Evolutionary conservation across 1,139 yeast species (phyloP).

Genomic region (Geotrichum cucujoidarum): DNA sequence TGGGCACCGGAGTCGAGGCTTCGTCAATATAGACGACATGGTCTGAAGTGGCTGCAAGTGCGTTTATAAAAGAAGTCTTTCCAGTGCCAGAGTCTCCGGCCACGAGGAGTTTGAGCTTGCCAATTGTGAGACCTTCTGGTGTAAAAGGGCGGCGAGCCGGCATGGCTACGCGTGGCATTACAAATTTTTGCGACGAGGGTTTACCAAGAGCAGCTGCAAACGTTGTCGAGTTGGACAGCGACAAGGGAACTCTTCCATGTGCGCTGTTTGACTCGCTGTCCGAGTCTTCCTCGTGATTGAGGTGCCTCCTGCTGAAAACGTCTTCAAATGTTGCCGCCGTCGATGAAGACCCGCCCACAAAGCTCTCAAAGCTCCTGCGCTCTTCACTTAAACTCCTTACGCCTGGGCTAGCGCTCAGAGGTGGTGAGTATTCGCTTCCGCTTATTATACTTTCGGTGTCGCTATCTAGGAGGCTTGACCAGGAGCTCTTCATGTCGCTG

Average conservation of each 20-base stretch:
- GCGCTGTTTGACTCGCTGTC: not conserved
- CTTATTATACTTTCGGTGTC: constrained; percentile 4
- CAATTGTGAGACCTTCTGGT: constrained; percentile 12
- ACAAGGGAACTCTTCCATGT: not conserved
- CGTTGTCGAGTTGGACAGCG: constrained; percentile 4
- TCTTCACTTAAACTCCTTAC: not conserved
- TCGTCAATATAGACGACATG: constrained; percentile 31
- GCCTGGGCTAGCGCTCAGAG: constrained; percentile 2
- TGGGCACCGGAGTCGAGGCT: constrained; percentile 4
- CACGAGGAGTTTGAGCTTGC: constrained; percentile 15
- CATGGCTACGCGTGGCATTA: constrained; percentile 15
- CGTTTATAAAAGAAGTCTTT: constrained; percentile 28
- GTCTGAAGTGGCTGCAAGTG: constrained; percentile 25
- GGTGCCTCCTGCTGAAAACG: not conserved
- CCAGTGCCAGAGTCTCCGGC: constrained; percentile 28
- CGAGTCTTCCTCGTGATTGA: not conserved
- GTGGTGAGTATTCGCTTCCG: constrained; percentile 1
- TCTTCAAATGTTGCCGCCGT: not conserved
- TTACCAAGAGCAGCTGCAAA: constrained; percentile 8
- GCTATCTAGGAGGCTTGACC: constrained; percentile 3
- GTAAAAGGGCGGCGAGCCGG: constrained; percentile 13
- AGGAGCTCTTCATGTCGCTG: constrained; percentile 3
- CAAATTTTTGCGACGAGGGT: constrained; percentile 12
- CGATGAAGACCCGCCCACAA: too few species aligned
- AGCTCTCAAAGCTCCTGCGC: not conserved